Conservation (phyloP, 371 early-diverging fungal species). For the Encephalitozoon cuniculi region DNA sequence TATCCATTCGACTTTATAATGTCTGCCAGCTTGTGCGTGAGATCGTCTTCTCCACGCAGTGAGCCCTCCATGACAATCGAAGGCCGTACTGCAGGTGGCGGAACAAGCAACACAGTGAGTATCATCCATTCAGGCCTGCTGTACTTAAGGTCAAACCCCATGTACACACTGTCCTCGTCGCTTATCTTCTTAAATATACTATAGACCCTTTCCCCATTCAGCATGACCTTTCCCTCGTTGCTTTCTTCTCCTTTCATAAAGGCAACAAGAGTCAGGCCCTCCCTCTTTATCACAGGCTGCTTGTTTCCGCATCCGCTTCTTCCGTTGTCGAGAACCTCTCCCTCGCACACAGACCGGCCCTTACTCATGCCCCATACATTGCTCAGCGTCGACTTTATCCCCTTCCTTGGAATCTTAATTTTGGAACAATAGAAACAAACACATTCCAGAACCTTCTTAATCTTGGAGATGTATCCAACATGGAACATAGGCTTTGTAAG, state of each 20-base stretch:
- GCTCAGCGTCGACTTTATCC: constrained; percentile 59
- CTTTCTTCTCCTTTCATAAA: constrained; percentile 61
- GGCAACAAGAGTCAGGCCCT: constrained; percentile 74
- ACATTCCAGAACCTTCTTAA: constrained; percentile 93
- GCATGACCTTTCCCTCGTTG: constrained; percentile 59
- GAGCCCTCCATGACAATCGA: constrained; percentile 87
- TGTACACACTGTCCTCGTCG: constrained; percentile 72
- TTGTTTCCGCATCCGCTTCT: constrained; percentile 70
- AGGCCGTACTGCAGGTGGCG: constrained; percentile 96
- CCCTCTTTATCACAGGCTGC: constrained; percentile 80
- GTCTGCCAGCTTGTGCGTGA: constrained; percentile 84
- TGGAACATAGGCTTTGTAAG: constrained; percentile 93
- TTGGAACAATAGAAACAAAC: constrained; percentile 94
- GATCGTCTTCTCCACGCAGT: constrained; percentile 84
- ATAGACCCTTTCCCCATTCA: constrained; percentile 71
- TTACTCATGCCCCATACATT: constrained; percentile 85
- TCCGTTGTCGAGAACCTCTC: constrained; percentile 64
- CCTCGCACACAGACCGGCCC: constrained; percentile 74
- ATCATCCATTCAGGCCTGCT: constrained; percentile 98
- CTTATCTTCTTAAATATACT: constrained; percentile 79
- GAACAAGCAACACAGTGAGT: constrained; percentile 81
- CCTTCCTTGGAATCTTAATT: constrained; percentile 75
- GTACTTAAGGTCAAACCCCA: constrained; percentile 82
- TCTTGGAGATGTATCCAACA: constrained; percentile 64
- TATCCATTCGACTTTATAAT: constrained; percentile 88